Evolutionary conservation across 345 rosid species (phyloP).

Genomic region (Zanthoxylum bungeanum): DNA sequence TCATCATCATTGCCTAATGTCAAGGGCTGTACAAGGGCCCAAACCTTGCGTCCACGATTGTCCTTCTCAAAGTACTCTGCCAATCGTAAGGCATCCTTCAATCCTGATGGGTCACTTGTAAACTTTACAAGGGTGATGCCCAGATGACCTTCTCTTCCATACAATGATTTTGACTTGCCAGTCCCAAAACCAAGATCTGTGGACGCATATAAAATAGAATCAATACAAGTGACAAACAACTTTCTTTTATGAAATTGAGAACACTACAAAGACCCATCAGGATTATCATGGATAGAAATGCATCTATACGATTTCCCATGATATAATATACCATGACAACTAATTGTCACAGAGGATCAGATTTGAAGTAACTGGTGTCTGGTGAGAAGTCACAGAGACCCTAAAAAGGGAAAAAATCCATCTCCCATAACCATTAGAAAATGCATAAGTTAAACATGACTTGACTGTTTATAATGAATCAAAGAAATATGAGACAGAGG

Average conservation of each 20-base stretch:
- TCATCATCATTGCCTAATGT: constrained; percentile 75
- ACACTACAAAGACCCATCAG: not conserved
- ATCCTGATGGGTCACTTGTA: constrained; percentile 61
- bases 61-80: constrained; percentile 79
- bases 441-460: not conserved
- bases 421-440: not conserved
- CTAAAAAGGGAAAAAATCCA: not conserved
- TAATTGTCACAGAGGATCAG: not conserved
- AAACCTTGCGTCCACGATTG: constrained; percentile 71
- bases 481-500: not conserved
- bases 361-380: not conserved
- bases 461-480: not conserved
- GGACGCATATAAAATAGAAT: constrained; percentile 26
- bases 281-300: not conserved
- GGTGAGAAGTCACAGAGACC: not conserved
- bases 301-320: not conserved
- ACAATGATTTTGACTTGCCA: constrained; percentile 86
- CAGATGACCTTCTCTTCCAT: constrained; percentile 92
- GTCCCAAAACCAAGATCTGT: constrained; percentile 79
- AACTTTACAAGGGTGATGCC: constrained; percentile 77
- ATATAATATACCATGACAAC: not conserved
- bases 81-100: constrained; percentile 72
- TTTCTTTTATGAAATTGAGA: not conserved
- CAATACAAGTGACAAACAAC: not conserved
- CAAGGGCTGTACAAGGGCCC: constrained; percentile 58